Base-by-base conservation (phyloP, 257 asterid species). In the Nicotiana benthamiana region DNA sequence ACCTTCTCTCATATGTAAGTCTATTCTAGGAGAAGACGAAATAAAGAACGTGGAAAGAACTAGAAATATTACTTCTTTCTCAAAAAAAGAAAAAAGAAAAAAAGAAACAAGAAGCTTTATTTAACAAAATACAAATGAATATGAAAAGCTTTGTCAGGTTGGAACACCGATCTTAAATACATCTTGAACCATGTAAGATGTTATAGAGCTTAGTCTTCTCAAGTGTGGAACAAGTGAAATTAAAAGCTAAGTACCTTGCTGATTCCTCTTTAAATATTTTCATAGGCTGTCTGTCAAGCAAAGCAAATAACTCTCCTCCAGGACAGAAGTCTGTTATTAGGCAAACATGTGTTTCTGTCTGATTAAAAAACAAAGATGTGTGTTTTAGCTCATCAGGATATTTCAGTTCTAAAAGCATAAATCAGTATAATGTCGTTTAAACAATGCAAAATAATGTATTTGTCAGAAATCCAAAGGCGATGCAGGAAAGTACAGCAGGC, bases 281-380 rank as follows among this genome's bases (percentile, higher is more conserved):
- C 93, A 94, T 82, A 12, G 99, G 99, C 84, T 96, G 99, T 85
- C 87, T 94, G 91, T 96, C 99, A 60, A 96, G 98, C 87, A 96
- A 79, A 56, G 91, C 97, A 78, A 94, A 96, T 81, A 96, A 86
- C 87, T 96, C 99, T 82, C 99, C 99, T 63, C 99, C 99, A 65
- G 97, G 92, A 81, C 90, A 96, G 86, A 91, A 96, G 85, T 96
- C 99, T 16, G 99, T 96, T 86, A 96, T 92, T 96, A 96, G 88
- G 89, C 99, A 96, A 48, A 96, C 97, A 82, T 96, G 99, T 16
- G 97, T 94, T 79, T 94, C 88, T 67, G 99, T 96, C 99, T 96
- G 97, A 82, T 62, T 17, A 60, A 24, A 24, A 74, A 1, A 82
- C 20, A 85, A 70, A 83, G 79, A 75, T 40, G 82, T 26, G 79